Evolutionary conservation across 2,329 filamentous ascomycete species (phyloP).

Genomic region (Stachybotrys chlorohalonatus): DNA sequence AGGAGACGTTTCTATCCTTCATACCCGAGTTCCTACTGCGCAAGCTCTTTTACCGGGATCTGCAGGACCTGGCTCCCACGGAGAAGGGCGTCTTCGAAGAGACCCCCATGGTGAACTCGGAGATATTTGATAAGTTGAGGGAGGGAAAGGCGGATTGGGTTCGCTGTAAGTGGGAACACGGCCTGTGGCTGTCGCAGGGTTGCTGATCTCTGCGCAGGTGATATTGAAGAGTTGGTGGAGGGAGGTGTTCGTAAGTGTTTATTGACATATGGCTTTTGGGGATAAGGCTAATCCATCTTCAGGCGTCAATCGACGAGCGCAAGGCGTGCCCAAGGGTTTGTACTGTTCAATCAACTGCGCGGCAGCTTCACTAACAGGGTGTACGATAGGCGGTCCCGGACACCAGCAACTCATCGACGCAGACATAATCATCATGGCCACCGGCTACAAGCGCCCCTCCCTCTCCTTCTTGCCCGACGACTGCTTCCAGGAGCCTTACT

Average conservation of each 20-base stretch:
- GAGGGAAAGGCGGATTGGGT: slow-evolving; percentile 67
- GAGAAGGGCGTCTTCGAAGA: slow-evolving; percentile 70
- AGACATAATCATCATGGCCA: slow-evolving; percentile 76
- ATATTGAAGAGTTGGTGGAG: slow-evolving; percentile 59
- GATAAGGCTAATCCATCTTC: too few relatives aligned
- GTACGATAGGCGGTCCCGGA: slow-evolving; percentile 50
- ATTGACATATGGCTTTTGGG: too few relatives aligned
- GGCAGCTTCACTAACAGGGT: too few relatives aligned
- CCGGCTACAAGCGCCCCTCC: slow-evolving; percentile 67
- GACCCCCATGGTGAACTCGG: slow-evolving; percentile 81
- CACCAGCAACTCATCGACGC: slow-evolving; percentile 55
- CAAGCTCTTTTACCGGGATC: slow-evolving; percentile 75
- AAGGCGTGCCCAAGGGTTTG: slow-evolving; percentile 57
- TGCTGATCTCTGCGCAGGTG: slow-evolving; percentile 18
- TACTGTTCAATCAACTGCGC: too few relatives aligned
- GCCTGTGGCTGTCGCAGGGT: too few relatives aligned
- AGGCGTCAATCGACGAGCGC: slow-evolving; percentile 58
- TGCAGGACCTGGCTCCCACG: slow-evolving; percentile 62
- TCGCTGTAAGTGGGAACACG: slow-evolving; percentile 37
- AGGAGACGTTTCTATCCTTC: slow-evolving; percentile 66
- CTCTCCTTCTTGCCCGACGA: slow-evolving; percentile 66
- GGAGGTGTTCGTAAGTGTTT: slow-evolving; percentile 40
- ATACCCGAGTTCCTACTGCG: slow-evolving; percentile 69
- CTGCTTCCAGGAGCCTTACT: slow-evolving; percentile 64
- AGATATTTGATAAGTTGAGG: slow-evolving; percentile 69